Conservation (phyloP, 1,284 basidiomycete genomes). For the Anthracocystis setariae region DNA sequence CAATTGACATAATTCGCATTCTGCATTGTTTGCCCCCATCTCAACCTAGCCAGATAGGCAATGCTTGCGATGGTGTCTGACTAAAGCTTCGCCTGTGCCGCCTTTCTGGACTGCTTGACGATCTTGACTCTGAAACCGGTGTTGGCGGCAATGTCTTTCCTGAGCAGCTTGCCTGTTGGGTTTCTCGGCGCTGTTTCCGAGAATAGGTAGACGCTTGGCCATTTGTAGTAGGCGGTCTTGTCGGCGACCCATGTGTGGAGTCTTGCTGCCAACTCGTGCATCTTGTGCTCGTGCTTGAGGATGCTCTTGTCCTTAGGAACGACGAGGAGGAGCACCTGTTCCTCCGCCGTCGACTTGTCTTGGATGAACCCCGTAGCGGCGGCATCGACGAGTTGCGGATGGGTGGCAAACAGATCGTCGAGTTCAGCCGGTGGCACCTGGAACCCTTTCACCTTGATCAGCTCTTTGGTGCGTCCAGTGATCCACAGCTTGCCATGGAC, state of each 20-base stretch:
- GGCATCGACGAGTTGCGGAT: slow-evolving; percentile 42
- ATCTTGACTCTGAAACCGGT: slow-evolving; percentile 27
- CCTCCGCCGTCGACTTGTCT: slow-evolving; percentile 33
- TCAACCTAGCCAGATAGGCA: too few species aligned
- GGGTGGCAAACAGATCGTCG: slow-evolving; percentile 47
- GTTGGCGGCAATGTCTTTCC: slow-evolving; percentile 38
- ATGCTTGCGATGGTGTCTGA: too few species aligned
- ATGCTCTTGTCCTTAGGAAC: slow-evolving; percentile 38
- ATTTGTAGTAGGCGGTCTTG: slow-evolving; percentile 54
- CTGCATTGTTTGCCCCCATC: too few species aligned
- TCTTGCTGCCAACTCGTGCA: slow-evolving; percentile 26
- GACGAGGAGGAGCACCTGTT: slow-evolving; percentile 38
- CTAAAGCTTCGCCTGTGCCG: slow-evolving; percentile 31
- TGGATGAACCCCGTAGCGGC: slow-evolving; percentile 36
- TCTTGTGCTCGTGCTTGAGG: slow-evolving; percentile 14
- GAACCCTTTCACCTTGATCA: slow-evolving; percentile 58
- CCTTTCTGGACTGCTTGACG: slow-evolving; percentile 27
- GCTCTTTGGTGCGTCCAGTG: slow-evolving; percentile 55
- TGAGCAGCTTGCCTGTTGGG: slow-evolving; percentile 43
- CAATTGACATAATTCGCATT: too few species aligned
- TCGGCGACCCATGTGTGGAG: slow-evolving; percentile 42
- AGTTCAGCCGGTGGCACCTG: slow-evolving; percentile 57
- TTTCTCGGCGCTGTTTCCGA: slow-evolving; percentile 27
- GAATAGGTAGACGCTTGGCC: slow-evolving; percentile 46
- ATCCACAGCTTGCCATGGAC: slow-evolving; percentile 55